Base-by-base conservation (phyloP, 805 yeast species). In the Lipomyces spencermartinsiae region DNA sequence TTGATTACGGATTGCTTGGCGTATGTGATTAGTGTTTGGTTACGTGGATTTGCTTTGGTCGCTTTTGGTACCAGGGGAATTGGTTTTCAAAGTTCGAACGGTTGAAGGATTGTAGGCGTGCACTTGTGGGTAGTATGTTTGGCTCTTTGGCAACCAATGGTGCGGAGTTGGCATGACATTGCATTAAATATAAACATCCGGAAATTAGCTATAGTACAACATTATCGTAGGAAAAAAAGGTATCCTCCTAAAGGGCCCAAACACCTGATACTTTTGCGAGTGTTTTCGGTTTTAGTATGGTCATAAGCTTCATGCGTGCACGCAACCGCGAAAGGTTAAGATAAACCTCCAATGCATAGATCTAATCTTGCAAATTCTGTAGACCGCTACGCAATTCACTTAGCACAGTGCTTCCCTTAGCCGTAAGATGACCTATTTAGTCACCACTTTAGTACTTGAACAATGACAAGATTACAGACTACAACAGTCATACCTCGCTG, bases 361-460 rank as follows among this genome's bases (percentile, higher is more conserved):
- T 43, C 56, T 53, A 31, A 16, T 31, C 56, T 31, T 22, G 56
- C 19, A 69, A 55, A 53, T 59, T 60, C 58, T 69, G 72, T 55
- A 67, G 19, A 3, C 72, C 69, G 2, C 59, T 63, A 16, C 72
- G 66, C 14, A 69, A 63, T 33, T 67, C 72, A 58, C 59, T 56
- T 19, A 67, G 35, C 3, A 68, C 62, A 19, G 66, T 39, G 14
- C 58, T 53, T 51, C 71, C 71, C 37, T 62, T 66, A 10, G 71
- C 67, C 2, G 71, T 68, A 12, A 68, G 62, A 58, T 66, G 62
- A n/a, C 54, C 70, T 67, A 55, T n/a, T n/a, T 14, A 25, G 34
- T 34, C 8, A 33, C 14, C 14, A 12, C 39, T 43, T 39, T 22
- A 16, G 34, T 16, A 9, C 54, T 22, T 49, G 53, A 9, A 29